Evolutionary conservation across 2,329 filamentous ascomycete genomes (phyloP).

Genomic region (Microascus cirrosus): DNA sequence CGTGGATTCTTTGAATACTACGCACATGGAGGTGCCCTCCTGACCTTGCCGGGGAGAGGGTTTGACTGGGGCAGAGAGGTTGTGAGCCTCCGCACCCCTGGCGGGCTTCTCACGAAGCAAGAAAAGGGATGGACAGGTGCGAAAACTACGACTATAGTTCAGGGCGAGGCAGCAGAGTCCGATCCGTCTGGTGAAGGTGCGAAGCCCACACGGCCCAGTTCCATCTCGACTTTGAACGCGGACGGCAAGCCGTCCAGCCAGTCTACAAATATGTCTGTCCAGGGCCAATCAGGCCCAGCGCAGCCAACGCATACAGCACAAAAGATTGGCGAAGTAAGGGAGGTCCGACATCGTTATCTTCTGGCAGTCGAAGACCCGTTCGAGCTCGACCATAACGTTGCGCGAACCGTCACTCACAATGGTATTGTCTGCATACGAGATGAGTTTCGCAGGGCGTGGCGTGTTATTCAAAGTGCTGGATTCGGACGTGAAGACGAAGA

Average conservation of each 20-base stretch:
- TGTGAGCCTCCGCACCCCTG: constrained; percentile 61
- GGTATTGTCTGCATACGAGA: constrained; percentile 74
- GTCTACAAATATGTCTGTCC: neutral
- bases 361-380: constrained; percentile 91
- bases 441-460: constrained; percentile 73
- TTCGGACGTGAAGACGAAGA: constrained; percentile 29
- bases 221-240: neutral
- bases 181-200: neutral
- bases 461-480: constrained; percentile 50
- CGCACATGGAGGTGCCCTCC: constrained; percentile 47
- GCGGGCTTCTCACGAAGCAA: constrained; percentile 61
- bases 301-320: neutral
- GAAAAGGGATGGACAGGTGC: constrained; percentile 82
- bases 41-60: constrained; percentile 34
- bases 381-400: constrained; percentile 79
- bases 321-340: constrained; percentile 33
- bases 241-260: neutral
- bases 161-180: neutral
- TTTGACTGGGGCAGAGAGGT: constrained; percentile 79
- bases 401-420: constrained; percentile 71
- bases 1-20: constrained; percentile 86
- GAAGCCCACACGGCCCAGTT: neutral
- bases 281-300: neutral
- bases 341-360: constrained; percentile 69
- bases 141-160: constrained; percentile 42